Conservation (phyloP, 78 protist species). For the Polysphondylium violaceum region DNA sequence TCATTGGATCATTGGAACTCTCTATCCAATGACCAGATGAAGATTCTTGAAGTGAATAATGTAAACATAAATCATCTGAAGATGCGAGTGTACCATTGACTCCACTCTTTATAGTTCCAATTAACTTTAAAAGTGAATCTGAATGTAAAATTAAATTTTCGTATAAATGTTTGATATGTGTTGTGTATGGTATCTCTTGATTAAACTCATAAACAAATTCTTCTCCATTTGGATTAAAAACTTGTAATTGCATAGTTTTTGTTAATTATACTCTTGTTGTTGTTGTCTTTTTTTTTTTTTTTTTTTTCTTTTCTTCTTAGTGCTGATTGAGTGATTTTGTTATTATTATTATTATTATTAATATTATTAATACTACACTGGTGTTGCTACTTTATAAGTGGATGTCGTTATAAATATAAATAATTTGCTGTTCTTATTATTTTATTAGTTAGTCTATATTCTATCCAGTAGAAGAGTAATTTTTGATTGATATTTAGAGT, state of each 20-base stretch:
- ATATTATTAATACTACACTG: no score
- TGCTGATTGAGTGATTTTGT: neutral
- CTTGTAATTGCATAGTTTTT: conserved; percentile 29
- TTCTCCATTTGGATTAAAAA: conserved; percentile 38
- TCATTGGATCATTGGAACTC: conserved; percentile 1
- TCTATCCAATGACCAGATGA: conserved; percentile 43
- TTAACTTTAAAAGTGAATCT: neutral
- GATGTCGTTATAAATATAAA: no score
- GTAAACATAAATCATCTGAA: neutral
- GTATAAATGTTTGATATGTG: conserved; percentile 47
- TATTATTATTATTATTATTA: no score
- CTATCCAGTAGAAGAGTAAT: no score
- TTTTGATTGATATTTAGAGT: no score
- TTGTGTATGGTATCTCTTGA: conserved; percentile 3
- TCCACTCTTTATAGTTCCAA: no score
- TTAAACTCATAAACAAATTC: conserved; percentile 57
- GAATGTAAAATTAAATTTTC: conserved; percentile 16
- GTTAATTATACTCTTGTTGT: neutral
- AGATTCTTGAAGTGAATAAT: conserved; percentile 56
- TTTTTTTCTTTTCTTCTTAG: neutral
- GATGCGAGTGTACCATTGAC: no score
- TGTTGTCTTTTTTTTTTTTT: neutral
- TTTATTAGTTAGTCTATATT: no score
- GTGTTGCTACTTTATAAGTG: no score
- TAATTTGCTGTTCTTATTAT: no score